phyloP scores from a whole-genome alignment of 2,329 filamentous ascomycete species.

The Aspergillus ruber region DNA sequence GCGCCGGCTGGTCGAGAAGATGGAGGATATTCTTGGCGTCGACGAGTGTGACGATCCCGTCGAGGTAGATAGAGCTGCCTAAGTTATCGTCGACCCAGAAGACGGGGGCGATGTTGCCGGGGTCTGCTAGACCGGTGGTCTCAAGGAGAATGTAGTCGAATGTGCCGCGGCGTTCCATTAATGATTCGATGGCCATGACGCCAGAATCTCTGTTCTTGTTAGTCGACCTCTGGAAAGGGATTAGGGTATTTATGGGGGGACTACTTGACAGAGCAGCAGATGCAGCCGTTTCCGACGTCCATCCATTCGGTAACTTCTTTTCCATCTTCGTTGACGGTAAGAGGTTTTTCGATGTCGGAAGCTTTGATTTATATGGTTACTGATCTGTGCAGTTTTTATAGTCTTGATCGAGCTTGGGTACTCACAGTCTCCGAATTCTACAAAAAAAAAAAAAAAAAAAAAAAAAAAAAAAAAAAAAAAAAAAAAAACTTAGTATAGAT shows the following conservation, averaged over 20 bases:
- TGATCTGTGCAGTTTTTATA: background rate
- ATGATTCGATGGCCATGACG: slow-evolving; percentile 86
- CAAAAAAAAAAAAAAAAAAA: slow-evolving; percentile 2
- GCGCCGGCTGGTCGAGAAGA: slow-evolving; percentile 64
- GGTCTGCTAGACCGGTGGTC: slow-evolving; percentile 90
- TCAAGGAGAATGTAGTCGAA: slow-evolving; percentile 98
- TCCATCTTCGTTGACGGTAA: slow-evolving; percentile 80
- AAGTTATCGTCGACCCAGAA: slow-evolving; percentile 98
- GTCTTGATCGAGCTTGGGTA: slow-evolving; percentile 2
- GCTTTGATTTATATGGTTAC: slow-evolving; percentile 45
- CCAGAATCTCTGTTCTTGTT: slow-evolving; percentile 64
- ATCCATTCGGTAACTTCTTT: slow-evolving; percentile 90
- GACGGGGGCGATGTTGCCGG: slow-evolving; percentile 86
- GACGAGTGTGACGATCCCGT: slow-evolving; percentile 92
- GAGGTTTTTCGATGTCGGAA: slow-evolving; percentile 88
- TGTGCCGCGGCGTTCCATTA: slow-evolving; percentile 87
- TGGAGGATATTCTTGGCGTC: slow-evolving; percentile 88
- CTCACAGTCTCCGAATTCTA: slow-evolving; percentile 77
- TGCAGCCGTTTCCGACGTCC: slow-evolving; percentile 91
- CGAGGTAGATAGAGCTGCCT: slow-evolving; percentile 90
- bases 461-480: slow-evolving; percentile 2
- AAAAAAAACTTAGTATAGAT: slow-evolving; percentile 12
- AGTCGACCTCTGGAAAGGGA: background rate
- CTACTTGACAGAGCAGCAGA: slow-evolving; percentile 95
- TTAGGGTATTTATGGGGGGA: background rate